Evolutionary conservation across 1,139 yeast genomes (phyloP).

Genomic region (Meyerozyma carpophila): DNA sequence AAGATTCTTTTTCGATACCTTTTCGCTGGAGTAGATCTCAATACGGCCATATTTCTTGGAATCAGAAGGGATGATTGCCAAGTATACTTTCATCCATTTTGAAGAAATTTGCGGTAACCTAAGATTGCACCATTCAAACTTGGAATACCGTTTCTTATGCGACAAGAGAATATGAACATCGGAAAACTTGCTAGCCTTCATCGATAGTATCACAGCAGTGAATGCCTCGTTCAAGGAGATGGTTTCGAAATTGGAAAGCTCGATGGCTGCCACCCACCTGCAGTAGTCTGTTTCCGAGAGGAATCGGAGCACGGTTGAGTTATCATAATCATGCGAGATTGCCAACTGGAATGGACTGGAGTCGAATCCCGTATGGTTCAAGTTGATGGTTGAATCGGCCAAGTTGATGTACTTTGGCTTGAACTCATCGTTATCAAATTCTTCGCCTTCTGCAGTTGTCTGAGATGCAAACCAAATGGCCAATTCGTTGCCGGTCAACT

Average conservation of each 20-base stretch:
- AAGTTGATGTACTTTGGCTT: constrained; percentile 46
- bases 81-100: constrained; percentile 49
- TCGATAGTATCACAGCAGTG: constrained; percentile 51
- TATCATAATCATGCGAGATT: constrained; percentile 34
- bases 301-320: constrained; percentile 29
- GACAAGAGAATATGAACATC: constrained; percentile 50
- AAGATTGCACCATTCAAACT: constrained; percentile 53
- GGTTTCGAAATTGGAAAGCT: constrained; percentile 46
- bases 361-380: constrained; percentile 1
- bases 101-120: constrained; percentile 51
- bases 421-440: constrained; percentile 25
- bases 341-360: not conserved
- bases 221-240: constrained; percentile 49
- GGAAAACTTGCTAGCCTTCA: constrained; percentile 48
- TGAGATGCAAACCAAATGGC: constrained; percentile 40
- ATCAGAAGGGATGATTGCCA: constrained; percentile 41
- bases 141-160: constrained; percentile 38
- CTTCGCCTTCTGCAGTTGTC: constrained; percentile 16
- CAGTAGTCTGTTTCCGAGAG: constrained; percentile 26
- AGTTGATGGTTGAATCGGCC: constrained; percentile 36
- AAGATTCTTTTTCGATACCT: constrained; percentile 38
- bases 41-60: constrained; percentile 39
- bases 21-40: constrained; percentile 43
- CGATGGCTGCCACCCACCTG: constrained; percentile 42
- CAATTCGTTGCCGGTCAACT: constrained; percentile 48